phyloP scores from a whole-genome alignment of 768 basidiomycete species.

The Hygrocybe punicea region DNA sequence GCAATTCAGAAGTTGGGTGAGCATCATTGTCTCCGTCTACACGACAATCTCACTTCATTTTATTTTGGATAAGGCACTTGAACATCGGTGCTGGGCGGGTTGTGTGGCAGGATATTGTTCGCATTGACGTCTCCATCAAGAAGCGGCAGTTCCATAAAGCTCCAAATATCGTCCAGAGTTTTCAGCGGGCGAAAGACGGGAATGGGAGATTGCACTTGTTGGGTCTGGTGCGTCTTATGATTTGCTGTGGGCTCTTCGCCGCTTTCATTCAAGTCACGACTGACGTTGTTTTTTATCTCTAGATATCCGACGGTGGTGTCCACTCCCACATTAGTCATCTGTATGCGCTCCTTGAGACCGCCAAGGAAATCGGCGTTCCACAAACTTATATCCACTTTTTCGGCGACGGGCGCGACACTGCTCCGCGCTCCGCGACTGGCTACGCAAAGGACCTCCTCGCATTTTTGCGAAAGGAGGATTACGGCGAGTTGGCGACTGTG shows the following conservation, averaged over 20 bases:
- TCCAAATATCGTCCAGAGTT: slow-evolving; percentile 63
- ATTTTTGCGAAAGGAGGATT: slow-evolving; percentile 72
- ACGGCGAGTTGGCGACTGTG: slow-evolving; percentile 80
- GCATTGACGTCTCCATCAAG: slow-evolving; percentile 89
- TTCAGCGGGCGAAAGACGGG: slow-evolving; percentile 74
- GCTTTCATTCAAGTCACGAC: background rate
- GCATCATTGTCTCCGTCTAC: slow-evolving; percentile 20
- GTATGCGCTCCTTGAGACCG: slow-evolving; percentile 85
- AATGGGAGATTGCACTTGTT: slow-evolving; percentile 86
- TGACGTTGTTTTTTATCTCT: background rate
- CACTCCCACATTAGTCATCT: slow-evolving; percentile 93
- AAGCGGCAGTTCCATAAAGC: slow-evolving; percentile 84
- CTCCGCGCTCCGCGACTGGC: slow-evolving; percentile 73
- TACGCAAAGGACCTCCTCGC: slow-evolving; percentile 76
- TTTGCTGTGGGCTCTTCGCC: background rate
- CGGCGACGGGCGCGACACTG: slow-evolving; percentile 93
- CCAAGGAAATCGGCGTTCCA: slow-evolving; percentile 80
- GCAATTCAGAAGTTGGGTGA: slow-evolving; percentile 95
- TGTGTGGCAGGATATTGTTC: slow-evolving; percentile 97
- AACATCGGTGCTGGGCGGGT: slow-evolving; percentile 94
- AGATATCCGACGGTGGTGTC: slow-evolving; percentile 96
- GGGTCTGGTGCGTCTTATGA: slow-evolving; percentile 59
- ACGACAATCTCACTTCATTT: background rate
- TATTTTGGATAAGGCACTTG: slow-evolving; percentile 59
- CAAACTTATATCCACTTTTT: slow-evolving; percentile 91